Percentiles rank a stretch among this genome's conserved stretches.
phyloP scores from a whole-genome alignment of 352 stramenopile genomes.

The Blastocystis sp. region DNA sequence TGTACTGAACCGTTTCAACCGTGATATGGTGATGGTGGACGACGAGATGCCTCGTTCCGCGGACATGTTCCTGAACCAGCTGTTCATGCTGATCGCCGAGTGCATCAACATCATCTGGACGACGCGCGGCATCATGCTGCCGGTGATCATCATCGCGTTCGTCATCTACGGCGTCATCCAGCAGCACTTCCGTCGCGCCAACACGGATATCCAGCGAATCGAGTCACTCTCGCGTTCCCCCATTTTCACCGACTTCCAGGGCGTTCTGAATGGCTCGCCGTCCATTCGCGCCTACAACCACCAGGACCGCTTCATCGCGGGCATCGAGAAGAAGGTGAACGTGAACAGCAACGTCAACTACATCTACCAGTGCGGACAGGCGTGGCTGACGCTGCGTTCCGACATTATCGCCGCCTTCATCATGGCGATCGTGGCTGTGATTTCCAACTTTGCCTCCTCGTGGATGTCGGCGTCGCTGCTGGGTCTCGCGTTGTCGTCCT shows the following conservation, averaged over 20 bases:
- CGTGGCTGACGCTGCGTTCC: conserved; percentile 69
- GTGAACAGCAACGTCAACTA: conserved; percentile 65
- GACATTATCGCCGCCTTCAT: conserved; percentile 68
- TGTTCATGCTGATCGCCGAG: conserved; percentile 60
- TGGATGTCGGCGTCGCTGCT: conserved; percentile 67
- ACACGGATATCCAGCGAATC: conserved; percentile 68
- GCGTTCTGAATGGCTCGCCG: conserved; percentile 67
- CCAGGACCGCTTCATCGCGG: conserved; percentile 63
- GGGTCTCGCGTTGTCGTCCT: not conserved
- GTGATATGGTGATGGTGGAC: conserved; percentile 82
- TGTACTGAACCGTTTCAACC: conserved; percentile 78
- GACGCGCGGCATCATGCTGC: too few species aligned
- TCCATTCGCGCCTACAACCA: conserved; percentile 35
- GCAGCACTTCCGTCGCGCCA: conserved; percentile 67
- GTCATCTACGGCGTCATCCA: conserved; percentile 68
- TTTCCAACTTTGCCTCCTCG: conserved; percentile 64
- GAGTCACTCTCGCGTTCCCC: conserved; percentile 66
- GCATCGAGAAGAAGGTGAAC: conserved; percentile 65
- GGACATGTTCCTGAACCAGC: not conserved
- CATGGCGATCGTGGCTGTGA: conserved; percentile 58
- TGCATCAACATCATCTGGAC: conserved; percentile 69
- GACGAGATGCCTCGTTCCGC: conserved; percentile 64
- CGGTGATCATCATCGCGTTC: too few species aligned
- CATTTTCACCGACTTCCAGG: conserved; percentile 69
- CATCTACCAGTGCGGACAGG: conserved; percentile 63